Conservation (phyloP, 2,329 filamentous ascomycete genomes). For the Coniella vitis region DNA sequence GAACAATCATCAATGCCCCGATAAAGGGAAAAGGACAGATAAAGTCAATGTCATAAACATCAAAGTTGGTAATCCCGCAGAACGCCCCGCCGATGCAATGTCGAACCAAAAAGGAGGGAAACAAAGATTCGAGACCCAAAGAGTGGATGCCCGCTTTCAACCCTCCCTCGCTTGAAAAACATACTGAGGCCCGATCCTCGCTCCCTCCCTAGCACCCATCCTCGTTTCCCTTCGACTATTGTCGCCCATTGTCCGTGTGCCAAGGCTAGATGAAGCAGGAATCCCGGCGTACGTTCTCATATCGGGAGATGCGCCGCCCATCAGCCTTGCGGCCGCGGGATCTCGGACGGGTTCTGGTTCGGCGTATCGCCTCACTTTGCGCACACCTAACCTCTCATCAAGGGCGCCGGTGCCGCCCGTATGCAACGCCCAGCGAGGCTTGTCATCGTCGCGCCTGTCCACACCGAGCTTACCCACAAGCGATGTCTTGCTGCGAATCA, state of each 20-base stretch:
- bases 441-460: slow-evolving; percentile 35
- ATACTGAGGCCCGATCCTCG: slow-evolving; percentile 10
- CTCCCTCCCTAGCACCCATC: slow-evolving; percentile 12
- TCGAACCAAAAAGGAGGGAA: neutral
- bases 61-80: no score
- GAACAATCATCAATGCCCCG: no score
- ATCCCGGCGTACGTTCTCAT: neutral
- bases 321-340: slow-evolving; percentile 18
- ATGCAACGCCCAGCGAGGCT: slow-evolving; percentile 47
- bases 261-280: slow-evolving; percentile 2
- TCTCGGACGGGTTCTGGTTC: slow-evolving; percentile 26
- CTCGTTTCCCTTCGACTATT: slow-evolving; percentile 23
- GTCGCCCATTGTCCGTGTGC: slow-evolving; percentile 15
- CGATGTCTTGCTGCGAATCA: slow-evolving; percentile 55
- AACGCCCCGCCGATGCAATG: neutral
- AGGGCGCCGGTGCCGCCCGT: slow-evolving; percentile 26
- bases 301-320: slow-evolving; percentile 7
- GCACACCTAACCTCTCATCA: slow-evolving; percentile 36
- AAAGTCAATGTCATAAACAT: no score
- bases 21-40: no score
- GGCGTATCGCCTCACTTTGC: slow-evolving; percentile 38
- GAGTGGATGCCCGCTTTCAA: neutral
- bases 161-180: slow-evolving; percentile 6
- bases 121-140: neutral
- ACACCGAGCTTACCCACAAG: slow-evolving; percentile 63